Percentiles rank a stretch among this genome's conserved stretches.
These are phyloP conservation scores for Phalaenopsis hybrid DNA, from an alignment of 116 monocot species.

Conservation along the genomic window DNA sequence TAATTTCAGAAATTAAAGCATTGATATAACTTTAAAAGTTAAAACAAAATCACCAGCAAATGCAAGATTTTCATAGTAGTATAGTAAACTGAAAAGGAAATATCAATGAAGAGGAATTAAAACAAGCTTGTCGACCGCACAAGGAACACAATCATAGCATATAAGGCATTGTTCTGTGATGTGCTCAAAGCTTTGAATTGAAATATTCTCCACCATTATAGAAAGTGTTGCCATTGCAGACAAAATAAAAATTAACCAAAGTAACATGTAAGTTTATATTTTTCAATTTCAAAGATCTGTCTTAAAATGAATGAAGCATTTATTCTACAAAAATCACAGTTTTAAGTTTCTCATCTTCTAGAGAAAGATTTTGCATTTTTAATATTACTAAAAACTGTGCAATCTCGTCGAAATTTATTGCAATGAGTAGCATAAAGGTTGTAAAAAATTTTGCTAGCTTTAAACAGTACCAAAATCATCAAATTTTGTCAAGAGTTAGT, in stretches of 20 bases:
- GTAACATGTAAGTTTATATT: neutral
- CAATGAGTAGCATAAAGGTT: no score
- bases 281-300: neutral
- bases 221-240: slow-evolving; percentile 52
- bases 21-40: neutral
- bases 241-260: neutral
- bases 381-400: no score
- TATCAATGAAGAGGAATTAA: slow-evolving; percentile 62
- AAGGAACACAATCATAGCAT: slow-evolving; percentile 80
- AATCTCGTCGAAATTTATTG: no score
- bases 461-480: no score
- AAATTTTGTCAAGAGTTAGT: no score
- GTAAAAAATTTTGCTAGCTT: no score
- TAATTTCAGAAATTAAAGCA: no score
- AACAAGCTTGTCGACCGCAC: slow-evolving; percentile 69
- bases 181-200: slow-evolving; percentile 58
- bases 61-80: neutral
- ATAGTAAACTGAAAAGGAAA: slow-evolving; percentile 79
- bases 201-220: slow-evolving; percentile 47
- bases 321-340: neutral
- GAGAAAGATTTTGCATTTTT: no score
- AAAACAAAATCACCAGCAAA: neutral
- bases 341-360: neutral
- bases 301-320: neutral
- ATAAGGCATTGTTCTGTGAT: slow-evolving; percentile 73